Base-by-base conservation (phyloP, 169 alveolate genomes). In the Plasmodium relictum region DNA sequence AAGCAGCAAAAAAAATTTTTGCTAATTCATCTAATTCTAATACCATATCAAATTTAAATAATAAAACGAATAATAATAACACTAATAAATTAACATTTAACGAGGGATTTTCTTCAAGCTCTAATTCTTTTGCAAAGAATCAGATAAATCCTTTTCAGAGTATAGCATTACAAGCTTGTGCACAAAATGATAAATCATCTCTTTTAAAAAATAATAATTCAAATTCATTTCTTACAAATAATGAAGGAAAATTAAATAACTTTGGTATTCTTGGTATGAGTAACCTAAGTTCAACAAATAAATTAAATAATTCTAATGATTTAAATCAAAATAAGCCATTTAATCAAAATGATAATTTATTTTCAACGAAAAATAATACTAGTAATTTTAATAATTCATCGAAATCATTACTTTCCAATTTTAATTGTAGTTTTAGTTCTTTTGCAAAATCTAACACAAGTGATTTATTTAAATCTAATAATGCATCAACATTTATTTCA, bases 81-180 rank as follows among this genome's bases (percentile, higher is more conserved):
- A 52, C 16, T 66, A 80, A 83, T 58, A 83, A 83, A 69, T 41
- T 83, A 56, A 83, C 91, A 83, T 83, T 68, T 52, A 68, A 52
- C 66, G 83, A 83, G 4, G 91, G 91, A 12, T 66, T 66, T 83
- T 83, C 83, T 16, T 83, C 91, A 31, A 68, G 83, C 68, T 52
- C 80, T 54, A 83, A 63, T 68, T 31, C 91, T 12, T 83, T 83
- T 83, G 80, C 85, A 68, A 83, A 83, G 66, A 83, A 20, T 83
- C 66, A 83, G 66, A 6, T 83, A 66, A 83, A 83, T 26, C 91
- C 91, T 37, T 83, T 83, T 83, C 91, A 83, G 48, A 83, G 85
- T 68, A 83, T 83, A 63, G 74, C 91, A n/a, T 37, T 83, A 16
- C 65, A 83, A 45, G 83, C 91, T 31, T 66, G 72, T 14, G 20